A percentile compares a stretch with the other conserved stretches of the same genome.
phyloP scores from a whole-genome alignment of 2,329 filamentous ascomycete genomes.

The Davidsoniella australis region DNA sequence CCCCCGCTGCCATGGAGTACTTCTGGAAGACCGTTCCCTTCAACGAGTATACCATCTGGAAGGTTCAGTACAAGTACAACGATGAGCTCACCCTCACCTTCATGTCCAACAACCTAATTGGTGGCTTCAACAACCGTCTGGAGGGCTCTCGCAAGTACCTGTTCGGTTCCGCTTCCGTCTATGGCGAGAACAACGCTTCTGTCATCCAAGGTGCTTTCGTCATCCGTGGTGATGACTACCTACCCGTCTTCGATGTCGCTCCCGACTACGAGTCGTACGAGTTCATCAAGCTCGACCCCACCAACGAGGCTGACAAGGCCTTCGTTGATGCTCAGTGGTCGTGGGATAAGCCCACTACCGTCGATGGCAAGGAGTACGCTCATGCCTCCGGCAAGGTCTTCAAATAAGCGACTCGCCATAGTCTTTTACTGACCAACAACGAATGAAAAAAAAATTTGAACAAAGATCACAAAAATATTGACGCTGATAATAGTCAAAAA shows the following conservation, averaged over 20 bases:
- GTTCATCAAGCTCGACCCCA: constrained; percentile 91
- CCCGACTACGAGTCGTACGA: constrained; percentile 94
- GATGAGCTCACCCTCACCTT: constrained; percentile 92
- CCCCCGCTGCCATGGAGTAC: constrained; percentile 72
- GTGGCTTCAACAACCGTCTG: constrained; percentile 93
- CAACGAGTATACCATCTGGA: constrained; percentile 92
- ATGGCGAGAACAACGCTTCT: constrained; percentile 74
- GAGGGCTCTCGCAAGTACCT: constrained; percentile 97
- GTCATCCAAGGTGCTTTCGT: constrained; percentile 88
- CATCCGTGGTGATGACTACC: constrained; percentile 75
- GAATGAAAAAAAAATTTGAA: constrained; percentile 12
- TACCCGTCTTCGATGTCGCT: constrained; percentile 85
- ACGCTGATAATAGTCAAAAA: constrained; percentile 8
- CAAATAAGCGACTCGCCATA: constrained; percentile 50
- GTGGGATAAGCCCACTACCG: constrained; percentile 70
- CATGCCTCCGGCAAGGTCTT: constrained; percentile 94
- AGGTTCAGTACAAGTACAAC: constrained; percentile 96
- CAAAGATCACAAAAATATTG: constrained; percentile 10
- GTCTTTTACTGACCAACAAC: constrained; percentile 13
- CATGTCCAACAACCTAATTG: constrained; percentile 98
- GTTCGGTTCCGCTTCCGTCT: constrained; percentile 82
- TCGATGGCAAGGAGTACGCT: constrained; percentile 75
- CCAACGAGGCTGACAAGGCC: constrained; percentile 66
- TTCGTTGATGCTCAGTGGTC: constrained; percentile 78
- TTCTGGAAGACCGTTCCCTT: constrained; percentile 96